Base-by-base conservation (phyloP, 2,329 filamentous ascomycete genomes). In the Penicillium sp. region DNA sequence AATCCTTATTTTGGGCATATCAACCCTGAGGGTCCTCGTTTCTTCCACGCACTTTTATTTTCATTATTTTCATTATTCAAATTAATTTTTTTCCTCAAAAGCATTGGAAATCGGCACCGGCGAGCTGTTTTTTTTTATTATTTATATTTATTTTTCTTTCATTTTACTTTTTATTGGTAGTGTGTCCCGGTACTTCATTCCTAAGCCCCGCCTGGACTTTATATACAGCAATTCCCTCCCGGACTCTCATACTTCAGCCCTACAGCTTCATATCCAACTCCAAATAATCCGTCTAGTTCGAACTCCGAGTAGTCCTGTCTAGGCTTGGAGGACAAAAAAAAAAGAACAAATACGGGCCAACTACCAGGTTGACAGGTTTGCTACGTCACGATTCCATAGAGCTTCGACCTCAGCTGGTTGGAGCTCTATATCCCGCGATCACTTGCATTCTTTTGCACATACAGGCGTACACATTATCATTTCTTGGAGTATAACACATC, bases 301-400 rank as follows among this genome's bases (percentile, higher is more conserved):
- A 13, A 29, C 15, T 10, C 21, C 10, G 6, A 39, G 5, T 54
- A 25, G 35, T 35, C 35, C 15, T n/a, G 35, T n/a, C 15, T 39
- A 49, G n/a, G 25, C 39, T 17, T 19, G 23, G 19, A 36, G 38
- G 38, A 45, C 10, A 43, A 48, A 49, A 56, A 48, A 48, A 53
- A 51, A 51, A 38, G 17, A 25, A 49, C 35, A 41, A 33, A 43
- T 6, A 31, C 39, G 35, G 47, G 19, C 57, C 35, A 56, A 54
- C 50, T 25, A 36, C 45, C 41, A 53, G 41, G 43, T 48, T 53
- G 50, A 58, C 38, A 56, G 36, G 36, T 25, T 62, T 48, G 52
- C 63, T 67, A 67, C 65, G 65, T 67, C 65, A 67, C 63, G 50
- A 66, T 65, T 65, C 48, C 55, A 59, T 33, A 61, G 60, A 65